Evolutionary conservation across 768 basidiomycete species (phyloP).

Genomic region (Tricholoma flavovirens): DNA sequence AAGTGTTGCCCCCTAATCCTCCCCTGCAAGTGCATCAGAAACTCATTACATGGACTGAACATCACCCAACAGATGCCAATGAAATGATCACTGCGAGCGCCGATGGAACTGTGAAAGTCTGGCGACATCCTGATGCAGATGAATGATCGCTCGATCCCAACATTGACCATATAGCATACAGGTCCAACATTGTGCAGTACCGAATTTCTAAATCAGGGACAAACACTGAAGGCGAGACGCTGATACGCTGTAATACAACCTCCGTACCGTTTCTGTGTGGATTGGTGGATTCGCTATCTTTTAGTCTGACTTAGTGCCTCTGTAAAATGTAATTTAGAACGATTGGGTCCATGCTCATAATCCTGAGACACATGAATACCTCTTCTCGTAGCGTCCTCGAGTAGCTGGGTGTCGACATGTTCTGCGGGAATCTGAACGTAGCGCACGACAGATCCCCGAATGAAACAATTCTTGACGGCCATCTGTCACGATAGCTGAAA

Average conservation of each 20-base stretch:
- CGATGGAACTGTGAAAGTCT: conserved; percentile 89
- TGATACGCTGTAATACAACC: neutral
- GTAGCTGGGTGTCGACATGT: conserved; percentile 88
- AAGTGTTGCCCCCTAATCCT: conserved; percentile 61
- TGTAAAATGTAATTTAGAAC: conserved; percentile 15
- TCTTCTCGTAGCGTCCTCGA: conserved; percentile 95
- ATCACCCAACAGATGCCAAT: conserved; percentile 73
- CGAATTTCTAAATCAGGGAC: neutral
- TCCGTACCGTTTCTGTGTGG: neutral
- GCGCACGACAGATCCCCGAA: conserved; percentile 95
- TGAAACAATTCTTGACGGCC: conserved; percentile 99
- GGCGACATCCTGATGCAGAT: conserved; percentile 46
- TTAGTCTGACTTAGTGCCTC: conserved; percentile 45
- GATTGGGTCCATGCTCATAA: neutral
- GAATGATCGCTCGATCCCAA: conserved; percentile 1
- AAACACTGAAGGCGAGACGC: neutral
- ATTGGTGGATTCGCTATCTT: conserved; percentile 24
- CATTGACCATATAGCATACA: neutral
- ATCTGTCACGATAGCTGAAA: conserved; percentile 47
- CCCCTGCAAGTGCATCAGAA: conserved; percentile 78
- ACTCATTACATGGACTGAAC: conserved; percentile 87
- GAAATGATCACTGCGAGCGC: conserved; percentile 89
- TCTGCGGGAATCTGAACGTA: conserved; percentile 93
- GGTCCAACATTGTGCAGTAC: neutral
- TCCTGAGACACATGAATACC: conserved; percentile 41